Conservation (phyloP, 257 asterid species). For the Haberlea rhodopensis region DNA sequence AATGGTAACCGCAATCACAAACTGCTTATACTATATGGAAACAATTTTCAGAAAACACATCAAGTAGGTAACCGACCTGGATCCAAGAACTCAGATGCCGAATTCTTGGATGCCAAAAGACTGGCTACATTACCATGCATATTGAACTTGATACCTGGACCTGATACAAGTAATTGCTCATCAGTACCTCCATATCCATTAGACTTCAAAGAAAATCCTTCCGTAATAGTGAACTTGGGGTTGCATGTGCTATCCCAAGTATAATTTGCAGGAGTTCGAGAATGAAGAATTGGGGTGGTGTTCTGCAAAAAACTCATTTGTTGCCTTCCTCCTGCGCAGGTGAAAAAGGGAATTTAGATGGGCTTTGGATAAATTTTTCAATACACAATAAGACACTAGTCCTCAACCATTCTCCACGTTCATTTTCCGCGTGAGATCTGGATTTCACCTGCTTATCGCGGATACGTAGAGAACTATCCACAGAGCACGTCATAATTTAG, state of each 20-base stretch:
- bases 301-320: conserved; percentile 50
- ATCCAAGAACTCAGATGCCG: conserved; percentile 30
- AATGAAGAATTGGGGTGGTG: conserved; percentile 35
- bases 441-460: neutral
- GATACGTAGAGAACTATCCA: neutral
- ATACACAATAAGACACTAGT: neutral
- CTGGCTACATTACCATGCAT: conserved; percentile 38
- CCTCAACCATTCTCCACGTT: neutral
- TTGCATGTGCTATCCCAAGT: conserved; percentile 46
- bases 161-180: conserved; percentile 38
- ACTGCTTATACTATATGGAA: neutral
- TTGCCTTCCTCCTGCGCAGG: conserved; percentile 48
- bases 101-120: conserved; percentile 18
- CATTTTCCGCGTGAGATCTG: no score
- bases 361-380: neutral
- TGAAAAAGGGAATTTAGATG: conserved; percentile 4
- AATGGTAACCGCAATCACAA: neutral
- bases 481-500: neutral
- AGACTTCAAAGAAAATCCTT: conserved; percentile 39
- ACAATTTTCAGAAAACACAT: neutral
- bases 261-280: conserved; percentile 36
- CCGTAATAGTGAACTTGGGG: conserved; percentile 65
- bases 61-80: conserved; percentile 47
- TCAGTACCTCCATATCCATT: conserved; percentile 36
- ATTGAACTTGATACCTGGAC: conserved; percentile 37